Percentiles rank a stretch among this genome's conserved stretches.
phyloP scores from a whole-genome alignment of 768 basidiomycete species.

The Collybia mongolica region DNA sequence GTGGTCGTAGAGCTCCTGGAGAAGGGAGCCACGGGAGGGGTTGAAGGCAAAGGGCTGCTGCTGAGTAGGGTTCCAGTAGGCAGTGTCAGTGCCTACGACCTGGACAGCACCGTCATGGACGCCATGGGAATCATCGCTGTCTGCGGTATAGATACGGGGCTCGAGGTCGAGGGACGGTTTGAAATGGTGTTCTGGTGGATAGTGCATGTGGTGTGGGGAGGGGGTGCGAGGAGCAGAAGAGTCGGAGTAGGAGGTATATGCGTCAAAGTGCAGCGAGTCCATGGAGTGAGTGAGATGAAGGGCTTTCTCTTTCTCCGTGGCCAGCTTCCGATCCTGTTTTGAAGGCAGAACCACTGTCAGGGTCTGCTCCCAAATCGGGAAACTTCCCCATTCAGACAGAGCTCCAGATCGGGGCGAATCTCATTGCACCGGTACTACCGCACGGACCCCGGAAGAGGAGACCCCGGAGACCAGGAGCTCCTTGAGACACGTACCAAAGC shows the following conservation, averaged over 20 bases:
- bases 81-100: conserved; percentile 36
- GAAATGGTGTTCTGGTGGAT: conserved; percentile 19
- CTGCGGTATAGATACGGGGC: conserved; percentile 51
- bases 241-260: conserved; percentile 65
- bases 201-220: conserved; percentile 52
- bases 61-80: conserved; percentile 30
- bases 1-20: conserved; percentile 71
- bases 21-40: conserved; percentile 46
- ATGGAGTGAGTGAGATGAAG: conserved; percentile 22
- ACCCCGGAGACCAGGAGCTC: conserved; percentile 27
- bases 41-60: conserved; percentile 28
- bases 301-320: neutral
- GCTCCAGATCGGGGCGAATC: neutral
- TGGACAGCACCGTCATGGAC: conserved; percentile 36
- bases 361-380: conserved; percentile 3
- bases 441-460: conserved; percentile 15
- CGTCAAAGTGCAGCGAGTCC: conserved; percentile 55
- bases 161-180: conserved; percentile 30
- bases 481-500: conserved; percentile 20
- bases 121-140: conserved; percentile 37
- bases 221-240: conserved; percentile 73
- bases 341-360: conserved; percentile 6
- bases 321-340: conserved; percentile 4
- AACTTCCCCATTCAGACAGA: conserved; percentile 5
- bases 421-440: conserved; percentile 19